phyloP scores from a whole-genome alignment of 208 protist species.

The Crithidia sp. region DNA sequence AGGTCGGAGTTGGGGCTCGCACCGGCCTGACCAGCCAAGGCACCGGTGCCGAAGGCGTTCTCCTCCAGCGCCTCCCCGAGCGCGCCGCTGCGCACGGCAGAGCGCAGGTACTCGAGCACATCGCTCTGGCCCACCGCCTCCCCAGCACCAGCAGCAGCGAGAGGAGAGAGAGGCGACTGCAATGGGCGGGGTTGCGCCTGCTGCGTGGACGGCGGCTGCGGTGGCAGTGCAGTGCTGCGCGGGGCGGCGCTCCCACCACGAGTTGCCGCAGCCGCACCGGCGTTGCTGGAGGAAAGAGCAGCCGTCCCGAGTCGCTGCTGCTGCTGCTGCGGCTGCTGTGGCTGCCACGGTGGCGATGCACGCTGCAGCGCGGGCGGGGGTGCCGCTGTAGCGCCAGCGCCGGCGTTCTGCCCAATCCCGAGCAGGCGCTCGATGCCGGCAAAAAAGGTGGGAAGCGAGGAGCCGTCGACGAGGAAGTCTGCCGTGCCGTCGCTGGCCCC shows the following conservation, averaged over 20 bases:
- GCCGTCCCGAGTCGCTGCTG: background rate
- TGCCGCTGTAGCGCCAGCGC: background rate
- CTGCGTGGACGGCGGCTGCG: background rate
- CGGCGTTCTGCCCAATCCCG: constrained; percentile 11
- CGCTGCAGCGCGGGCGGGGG: background rate
- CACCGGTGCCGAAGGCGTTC: background rate
- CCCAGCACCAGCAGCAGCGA: background rate
- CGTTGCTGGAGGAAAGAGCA: too few species aligned
- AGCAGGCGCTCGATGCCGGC: constrained; percentile 29
- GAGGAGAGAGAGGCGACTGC: background rate
- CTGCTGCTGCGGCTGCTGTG: constrained; percentile 1
- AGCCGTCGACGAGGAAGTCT: constrained; percentile 31
- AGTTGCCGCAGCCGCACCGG: background rate
- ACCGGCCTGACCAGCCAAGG: background rate
- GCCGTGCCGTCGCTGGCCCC: constrained; percentile 24
- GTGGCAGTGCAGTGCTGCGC: background rate
- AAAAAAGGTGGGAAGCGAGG: constrained; percentile 23
- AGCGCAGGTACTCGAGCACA: constrained; percentile 14
- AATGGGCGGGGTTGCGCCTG: background rate
- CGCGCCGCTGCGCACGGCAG: background rate
- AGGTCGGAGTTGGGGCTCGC: background rate
- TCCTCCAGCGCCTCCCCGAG: constrained; percentile 1
- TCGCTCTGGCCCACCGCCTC: background rate
- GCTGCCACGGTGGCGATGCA: background rate
- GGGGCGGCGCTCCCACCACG: background rate